Evolutionary conservation across 495 filamentous ascomycete genomes (phyloP), one percentile per base, ranked within the genome.

Genomic region (Penicillium flavigenum): DNA sequence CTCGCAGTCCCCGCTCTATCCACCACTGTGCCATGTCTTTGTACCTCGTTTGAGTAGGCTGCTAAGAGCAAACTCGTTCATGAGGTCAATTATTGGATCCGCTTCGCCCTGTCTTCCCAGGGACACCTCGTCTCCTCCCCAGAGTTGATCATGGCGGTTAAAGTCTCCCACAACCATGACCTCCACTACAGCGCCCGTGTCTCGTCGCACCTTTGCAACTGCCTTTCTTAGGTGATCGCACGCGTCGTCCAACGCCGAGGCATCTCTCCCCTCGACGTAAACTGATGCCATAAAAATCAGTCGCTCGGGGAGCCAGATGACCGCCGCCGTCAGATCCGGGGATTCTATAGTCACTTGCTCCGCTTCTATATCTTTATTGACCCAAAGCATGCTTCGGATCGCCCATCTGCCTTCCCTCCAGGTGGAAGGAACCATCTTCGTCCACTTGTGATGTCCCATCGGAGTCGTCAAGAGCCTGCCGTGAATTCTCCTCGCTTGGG

Each of bases 111-210:
- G 63, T 50, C 64, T 67, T 31, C 24, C 47, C 27, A 46, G 51
- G n/a, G 60, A 60, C 38, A 75, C 60, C 14, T 65, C 52, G 50
- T 72, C 70, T 63, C 68, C 71, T 63, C 70, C 72, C 70, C 59
- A 76, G 11, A 75, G 62, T 55, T 66, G 63, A 63, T 76, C 63
- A 59, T 71, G 61, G 43, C 62, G 64, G 57, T 73, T 73, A 47
- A 72, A 72, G 11, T 32, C 31, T 32, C 31, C 31, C 4, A 32
- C 2, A 12, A 32, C 4, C 0, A 32, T 12, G 11, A 12, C 4
- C 3, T 32, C 31, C 1, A 32, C 10, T 3, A 32, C 11, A 11
- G 31, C 10, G 10, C 31, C 31, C 11, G 11, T 32, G 11, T 32
- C 31, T 32, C 31, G 31, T 11, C 31, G 31, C 11, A 32, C 11